phyloP scores from a whole-genome alignment of 441 rosid species.

The Adansonia gregorii region DNA sequence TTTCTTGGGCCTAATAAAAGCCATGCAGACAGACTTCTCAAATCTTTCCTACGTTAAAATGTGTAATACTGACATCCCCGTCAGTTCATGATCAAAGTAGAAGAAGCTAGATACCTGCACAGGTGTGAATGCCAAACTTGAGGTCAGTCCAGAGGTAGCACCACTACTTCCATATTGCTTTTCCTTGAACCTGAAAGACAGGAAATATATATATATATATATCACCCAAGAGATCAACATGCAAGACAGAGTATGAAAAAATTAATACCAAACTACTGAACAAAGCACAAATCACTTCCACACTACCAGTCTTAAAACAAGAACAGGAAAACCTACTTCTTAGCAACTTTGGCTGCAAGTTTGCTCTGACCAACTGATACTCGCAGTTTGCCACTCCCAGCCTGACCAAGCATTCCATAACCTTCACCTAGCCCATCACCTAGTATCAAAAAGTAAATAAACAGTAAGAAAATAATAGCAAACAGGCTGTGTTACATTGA shows the following conservation, averaged over 20 bases:
- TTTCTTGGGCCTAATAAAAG: conserved; percentile 1
- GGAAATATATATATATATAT: not conserved
- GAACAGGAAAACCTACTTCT: conserved; percentile 53
- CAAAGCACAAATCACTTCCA: not conserved
- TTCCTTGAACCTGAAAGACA: conserved; percentile 63
- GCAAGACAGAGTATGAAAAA: not conserved
- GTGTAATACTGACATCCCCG: not conserved
- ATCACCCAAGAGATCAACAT: not conserved
- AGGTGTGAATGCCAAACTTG: conserved; percentile 94
- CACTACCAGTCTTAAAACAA: not conserved
- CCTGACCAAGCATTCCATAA: conserved; percentile 98
- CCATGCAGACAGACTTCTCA: not conserved
- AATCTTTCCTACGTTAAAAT: not conserved
- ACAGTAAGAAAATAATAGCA: conserved; percentile 14
- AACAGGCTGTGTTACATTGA: no score
- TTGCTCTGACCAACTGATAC: conserved; percentile 84
- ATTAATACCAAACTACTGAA: not conserved
- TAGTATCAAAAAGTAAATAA: conserved; percentile 37
- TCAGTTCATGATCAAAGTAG: conserved; percentile 5
- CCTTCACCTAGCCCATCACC: conserved; percentile 95
- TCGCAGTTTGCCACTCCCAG: conserved; percentile 96
- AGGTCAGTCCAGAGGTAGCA: conserved; percentile 88
- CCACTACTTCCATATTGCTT: conserved; percentile 74
- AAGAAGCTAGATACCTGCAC: conserved; percentile 64
- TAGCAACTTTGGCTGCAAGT: conserved; percentile 86